Conservation (phyloP, 257 asterid genomes). For the Solanum chmielewskii region DNA sequence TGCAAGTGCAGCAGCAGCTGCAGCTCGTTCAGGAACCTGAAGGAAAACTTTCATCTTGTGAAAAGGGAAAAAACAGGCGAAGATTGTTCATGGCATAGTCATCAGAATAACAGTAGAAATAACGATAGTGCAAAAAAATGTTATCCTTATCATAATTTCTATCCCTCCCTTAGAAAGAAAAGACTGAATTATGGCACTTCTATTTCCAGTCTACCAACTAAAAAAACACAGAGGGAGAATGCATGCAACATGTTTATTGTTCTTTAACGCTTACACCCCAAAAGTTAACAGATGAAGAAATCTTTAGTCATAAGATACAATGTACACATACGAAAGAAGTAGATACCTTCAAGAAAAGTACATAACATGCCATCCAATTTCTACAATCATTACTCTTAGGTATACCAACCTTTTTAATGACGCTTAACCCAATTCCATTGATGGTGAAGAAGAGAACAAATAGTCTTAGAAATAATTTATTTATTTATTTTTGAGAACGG, state of each 20-base stretch:
- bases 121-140: background rate
- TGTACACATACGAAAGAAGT: background rate
- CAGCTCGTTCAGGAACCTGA: slow-evolving; percentile 98
- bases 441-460: background rate
- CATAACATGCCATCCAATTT: background rate
- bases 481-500: background rate
- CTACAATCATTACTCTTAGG: background rate
- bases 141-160: background rate
- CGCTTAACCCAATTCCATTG: background rate
- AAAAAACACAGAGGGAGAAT: background rate
- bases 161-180: background rate
- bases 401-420: background rate
- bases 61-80: background rate
- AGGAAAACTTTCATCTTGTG: background rate
- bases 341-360: background rate
- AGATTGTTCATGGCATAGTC: background rate
- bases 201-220: background rate
- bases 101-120: background rate
- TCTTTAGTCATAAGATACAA: background rate
- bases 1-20: slow-evolving; percentile 97
- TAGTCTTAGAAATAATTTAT: background rate
- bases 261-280: background rate
- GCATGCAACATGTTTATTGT: background rate
- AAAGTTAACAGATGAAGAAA: background rate
- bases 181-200: background rate